These are phyloP conservation scores for Camelina neglecta DNA, from an alignment of 345 rosid species.

Conservation along the genomic window DNA sequence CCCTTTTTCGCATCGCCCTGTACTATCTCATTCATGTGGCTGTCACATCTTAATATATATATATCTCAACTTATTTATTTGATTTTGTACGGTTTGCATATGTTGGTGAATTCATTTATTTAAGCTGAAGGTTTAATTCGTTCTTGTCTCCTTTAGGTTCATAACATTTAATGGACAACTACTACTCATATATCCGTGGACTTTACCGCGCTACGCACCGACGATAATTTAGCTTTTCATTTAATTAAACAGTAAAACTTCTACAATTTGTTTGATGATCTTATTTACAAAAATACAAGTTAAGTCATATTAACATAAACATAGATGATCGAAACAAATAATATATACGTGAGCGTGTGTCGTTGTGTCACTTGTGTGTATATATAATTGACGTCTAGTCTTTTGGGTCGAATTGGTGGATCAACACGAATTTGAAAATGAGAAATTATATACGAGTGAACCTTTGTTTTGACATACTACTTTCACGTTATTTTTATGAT, in stretches of 20 bases:
- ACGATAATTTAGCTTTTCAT: conserved; percentile 12
- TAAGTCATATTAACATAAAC: not conserved
- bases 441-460: not conserved
- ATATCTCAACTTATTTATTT: not conserved
- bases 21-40: not conserved
- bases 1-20: not conserved
- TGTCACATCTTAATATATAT: conserved; percentile 1
- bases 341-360: not conserved
- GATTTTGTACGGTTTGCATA: conserved; percentile 12
- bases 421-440: not conserved
- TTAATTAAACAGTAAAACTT: not conserved
- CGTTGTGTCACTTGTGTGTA: not conserved
- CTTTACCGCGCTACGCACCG: conserved; percentile 27
- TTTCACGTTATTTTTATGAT: not conserved
- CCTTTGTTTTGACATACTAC: not conserved
- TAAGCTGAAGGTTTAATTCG: conserved; percentile 21
- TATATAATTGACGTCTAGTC: too few species aligned
- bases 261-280: not conserved
- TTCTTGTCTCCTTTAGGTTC: conserved; percentile 20
- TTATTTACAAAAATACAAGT: not conserved
- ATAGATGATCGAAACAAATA: not conserved
- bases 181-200: conserved; percentile 27
- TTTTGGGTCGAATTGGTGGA: too few species aligned
- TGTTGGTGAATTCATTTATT: conserved; percentile 41
- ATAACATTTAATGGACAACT: conserved; percentile 32